These are phyloP conservation scores for Sarcodon sp. DNA, from an alignment of 768 basidiomycete species.

Conservation along the genomic window DNA sequence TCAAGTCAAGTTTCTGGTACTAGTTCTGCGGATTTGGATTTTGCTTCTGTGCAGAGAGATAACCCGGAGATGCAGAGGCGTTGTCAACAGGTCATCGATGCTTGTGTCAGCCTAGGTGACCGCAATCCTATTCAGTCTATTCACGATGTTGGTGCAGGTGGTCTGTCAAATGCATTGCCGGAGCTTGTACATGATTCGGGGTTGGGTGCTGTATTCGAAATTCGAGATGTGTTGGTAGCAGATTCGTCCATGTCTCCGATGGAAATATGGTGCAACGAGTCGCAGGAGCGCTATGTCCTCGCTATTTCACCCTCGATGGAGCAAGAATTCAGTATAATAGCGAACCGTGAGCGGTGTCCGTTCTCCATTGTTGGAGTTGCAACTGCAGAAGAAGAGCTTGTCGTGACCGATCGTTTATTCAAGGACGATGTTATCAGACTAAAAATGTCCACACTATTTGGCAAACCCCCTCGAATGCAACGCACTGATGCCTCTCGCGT, in stretches of 20 bases:
- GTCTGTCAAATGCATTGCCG: slow-evolving; percentile 90
- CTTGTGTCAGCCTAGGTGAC: slow-evolving; percentile 50
- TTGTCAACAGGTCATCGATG: slow-evolving; percentile 95
- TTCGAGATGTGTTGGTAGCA: slow-evolving; percentile 84
- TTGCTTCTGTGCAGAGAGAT: slow-evolving; percentile 94
- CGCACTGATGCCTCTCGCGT: slow-evolving; percentile 46
- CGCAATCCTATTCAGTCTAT: slow-evolving; percentile 87
- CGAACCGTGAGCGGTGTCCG: slow-evolving; percentile 83
- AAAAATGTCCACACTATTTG: slow-evolving; percentile 92
- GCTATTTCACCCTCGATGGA: slow-evolving; percentile 63
- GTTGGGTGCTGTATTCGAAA: slow-evolving; percentile 89
- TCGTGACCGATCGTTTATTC: slow-evolving; percentile 83
- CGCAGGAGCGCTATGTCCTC: slow-evolving; percentile 94
- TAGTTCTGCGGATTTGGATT: slow-evolving; percentile 87
- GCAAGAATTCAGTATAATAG: slow-evolving; percentile 58
- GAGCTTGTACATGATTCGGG: slow-evolving; percentile 93
- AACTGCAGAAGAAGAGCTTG: slow-evolving; percentile 66
- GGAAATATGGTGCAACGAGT: slow-evolving; percentile 99
- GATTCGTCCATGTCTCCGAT: slow-evolving; percentile 95
- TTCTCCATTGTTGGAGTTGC: slow-evolving; percentile 87
- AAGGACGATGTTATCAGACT: slow-evolving; percentile 73
- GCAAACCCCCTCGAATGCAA: slow-evolving; percentile 88
- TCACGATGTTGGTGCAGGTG: slow-evolving; percentile 97
- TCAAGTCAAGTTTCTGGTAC: slow-evolving; percentile 88
- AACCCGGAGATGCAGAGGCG: slow-evolving; percentile 98